Evolutionary conservation across 768 basidiomycete species (phyloP).

Genomic region (Phlebiopsis flavidoalba): DNA sequence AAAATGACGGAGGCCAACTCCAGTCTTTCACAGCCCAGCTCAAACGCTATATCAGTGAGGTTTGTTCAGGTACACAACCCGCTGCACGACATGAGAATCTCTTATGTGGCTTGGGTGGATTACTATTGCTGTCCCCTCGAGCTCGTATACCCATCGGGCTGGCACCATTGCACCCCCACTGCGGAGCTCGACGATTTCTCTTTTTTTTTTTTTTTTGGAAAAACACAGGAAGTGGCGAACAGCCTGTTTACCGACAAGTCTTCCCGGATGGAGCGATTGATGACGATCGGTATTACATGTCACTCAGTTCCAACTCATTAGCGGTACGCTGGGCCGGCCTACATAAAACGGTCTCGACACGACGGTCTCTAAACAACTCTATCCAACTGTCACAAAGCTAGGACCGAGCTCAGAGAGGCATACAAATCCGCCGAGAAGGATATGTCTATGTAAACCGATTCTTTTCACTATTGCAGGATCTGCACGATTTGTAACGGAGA

Average conservation of each 20-base stretch:
- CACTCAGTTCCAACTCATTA: too few relatives aligned
- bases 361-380: not conserved
- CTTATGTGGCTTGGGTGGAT: constrained; percentile 10
- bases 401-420: not conserved
- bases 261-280: not conserved
- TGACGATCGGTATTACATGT: too few relatives aligned
- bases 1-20: too few relatives aligned
- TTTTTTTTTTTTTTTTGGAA: too few relatives aligned
- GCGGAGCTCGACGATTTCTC: not conserved
- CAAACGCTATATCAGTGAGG: not conserved
- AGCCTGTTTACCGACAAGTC: not conserved
- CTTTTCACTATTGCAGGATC: not conserved
- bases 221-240: not conserved
- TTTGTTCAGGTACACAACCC: constrained; percentile 3
- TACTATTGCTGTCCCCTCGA: not conserved
- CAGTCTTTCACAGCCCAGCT: too few relatives aligned
- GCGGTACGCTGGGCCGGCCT: not conserved
- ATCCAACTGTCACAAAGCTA: not conserved
- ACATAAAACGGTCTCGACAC: not conserved
- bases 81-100: constrained; percentile 13
- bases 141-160: not conserved
- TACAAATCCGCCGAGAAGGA: not conserved
- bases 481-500: not conserved
- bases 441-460: not conserved
- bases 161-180: not conserved